These are phyloP conservation scores for Litchi chinensis DNA, from an alignment of 345 rosid species.

Conservation along the genomic window DNA sequence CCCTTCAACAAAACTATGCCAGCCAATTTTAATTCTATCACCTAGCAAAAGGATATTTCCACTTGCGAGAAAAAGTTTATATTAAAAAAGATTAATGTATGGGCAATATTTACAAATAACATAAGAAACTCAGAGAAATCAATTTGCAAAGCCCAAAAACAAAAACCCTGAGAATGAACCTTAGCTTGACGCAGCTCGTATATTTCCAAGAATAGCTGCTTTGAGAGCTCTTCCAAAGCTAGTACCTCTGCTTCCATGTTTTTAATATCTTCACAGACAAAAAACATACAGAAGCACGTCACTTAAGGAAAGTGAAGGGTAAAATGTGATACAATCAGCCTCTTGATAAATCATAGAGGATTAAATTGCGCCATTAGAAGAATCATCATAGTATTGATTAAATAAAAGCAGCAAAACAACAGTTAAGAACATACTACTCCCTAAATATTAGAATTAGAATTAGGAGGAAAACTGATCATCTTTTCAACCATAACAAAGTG, in stretches of 20 bases:
- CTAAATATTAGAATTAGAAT: neutral
- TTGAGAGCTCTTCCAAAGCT: conserved; percentile 91
- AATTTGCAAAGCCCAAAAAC: conserved; percentile 2
- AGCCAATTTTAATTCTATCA: neutral
- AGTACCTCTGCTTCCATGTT: conserved; percentile 92
- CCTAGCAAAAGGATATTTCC: neutral
- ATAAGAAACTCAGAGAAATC: neutral
- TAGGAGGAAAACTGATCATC: neutral
- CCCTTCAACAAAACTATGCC: conserved; percentile 1
- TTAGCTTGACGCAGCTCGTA: conserved; percentile 98
- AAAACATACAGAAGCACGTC: neutral
- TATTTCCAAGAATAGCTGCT: conserved; percentile 95
- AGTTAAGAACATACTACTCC: neutral
- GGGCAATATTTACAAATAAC: neutral
- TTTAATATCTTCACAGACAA: conserved; percentile 61
- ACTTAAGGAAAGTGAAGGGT: conserved; percentile 7
- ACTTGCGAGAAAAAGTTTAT: neutral
- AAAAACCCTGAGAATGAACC: conserved; percentile 41
- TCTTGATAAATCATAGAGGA: neutral
- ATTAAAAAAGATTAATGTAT: neutral
- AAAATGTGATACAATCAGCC: neutral
- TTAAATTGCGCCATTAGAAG: neutral
- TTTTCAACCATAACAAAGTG: neutral
- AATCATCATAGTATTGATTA: neutral
- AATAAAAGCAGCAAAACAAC: neutral